Base-by-base conservation (phyloP, 768 basidiomycete genomes). In the Psilocybe subaeruginosa region DNA sequence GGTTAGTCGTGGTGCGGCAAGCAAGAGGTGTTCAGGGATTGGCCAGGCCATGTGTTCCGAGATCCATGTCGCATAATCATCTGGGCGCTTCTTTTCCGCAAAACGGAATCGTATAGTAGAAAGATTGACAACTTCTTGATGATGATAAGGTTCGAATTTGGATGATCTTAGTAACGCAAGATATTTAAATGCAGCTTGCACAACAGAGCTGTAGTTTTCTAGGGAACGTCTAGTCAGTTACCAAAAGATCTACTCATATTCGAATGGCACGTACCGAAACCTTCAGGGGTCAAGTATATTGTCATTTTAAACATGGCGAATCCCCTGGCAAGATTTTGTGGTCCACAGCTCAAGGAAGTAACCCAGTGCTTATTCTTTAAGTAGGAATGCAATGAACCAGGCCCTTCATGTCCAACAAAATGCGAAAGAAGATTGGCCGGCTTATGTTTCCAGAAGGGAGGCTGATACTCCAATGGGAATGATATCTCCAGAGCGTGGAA, bases 301-400 rank as follows among this genome's bases (percentile, higher is more conserved):
- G 87, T 89, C n/a, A 92, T 73, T 72, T 92, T 95, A 77, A 97
- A 93, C 82, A 93, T 89, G 43, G 88, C 91, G 70, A 98, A 94
- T 0, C 95, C 93, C 63, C 92, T 84, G 17, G 84, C 92, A 5
- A 93, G 82, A 35, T 80, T 77, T 66, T 91, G 89, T 2, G 85
- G 80, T 1, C 91, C 93, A 47, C 87, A 81, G 57, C 82, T 85
- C 53, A 99, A 77, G 11, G 80, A 79, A 30, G 89, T 93, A 39
- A 91, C 82, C 94, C 95, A 97, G 2, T 93, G 92, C 69, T 90
- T 91, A 63, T 82, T 80, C 77, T 97, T 99, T 59, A 99, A 81
- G 72, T 95, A 94, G 0, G 95, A 93, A 67, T 92, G 83, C 31
- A 99, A 76, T 0, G 97, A 98, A 1, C 97, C 97, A 37, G 90